Evolutionary conservation across 306 rosid species (phyloP), one percentile per base, ranked within the genome.

Genomic region (Gynostemma pentaphyllum): DNA sequence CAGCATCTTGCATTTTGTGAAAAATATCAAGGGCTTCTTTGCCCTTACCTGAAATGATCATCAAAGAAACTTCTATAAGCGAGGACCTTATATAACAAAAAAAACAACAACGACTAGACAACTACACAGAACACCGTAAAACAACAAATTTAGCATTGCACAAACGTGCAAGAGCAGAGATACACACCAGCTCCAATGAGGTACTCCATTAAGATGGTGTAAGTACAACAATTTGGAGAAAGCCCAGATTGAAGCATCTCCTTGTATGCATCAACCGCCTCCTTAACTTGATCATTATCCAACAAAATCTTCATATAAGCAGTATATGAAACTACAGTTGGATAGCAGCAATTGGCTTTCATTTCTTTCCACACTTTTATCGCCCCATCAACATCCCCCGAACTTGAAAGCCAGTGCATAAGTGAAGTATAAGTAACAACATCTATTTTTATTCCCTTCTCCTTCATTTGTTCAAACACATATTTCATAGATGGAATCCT

Each of bases 1-100:
- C 86, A 60, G 94, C 88, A 66, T 87, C 95, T 74, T 79, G 97
- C 90, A 87, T 85, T 69, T 76, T 69, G 67, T 50, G 68, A 67
- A 90, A 90, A 50, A 90, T 81, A 62, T 85, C 95, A 28, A 82
- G 77, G 71, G 94, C 94, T 77, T 90, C 95, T 51, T 68, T 64
- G 76, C 80, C 77, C 75, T 84, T 87, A 45, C 85, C 94, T 90
- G 81, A 47, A 79, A 68, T 34, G 72, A 67, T 36, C 61, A 71
- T 24, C 76, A 16, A 68, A 75, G 76, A 79, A 82, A 85, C 81
- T 78, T 36, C 48, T 59, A 15, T 45, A 8, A 8, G n/a, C n/a
- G 8, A 59, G n/a, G 26, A 37, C 24, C 34, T 66, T 7, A 48
- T 15, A 18, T 3, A 13, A 19, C 6, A 11, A 34, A 32, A 26